phyloP scores from a whole-genome alignment of 2,329 filamentous ascomycete species.

The Penicillium sp. region DNA sequence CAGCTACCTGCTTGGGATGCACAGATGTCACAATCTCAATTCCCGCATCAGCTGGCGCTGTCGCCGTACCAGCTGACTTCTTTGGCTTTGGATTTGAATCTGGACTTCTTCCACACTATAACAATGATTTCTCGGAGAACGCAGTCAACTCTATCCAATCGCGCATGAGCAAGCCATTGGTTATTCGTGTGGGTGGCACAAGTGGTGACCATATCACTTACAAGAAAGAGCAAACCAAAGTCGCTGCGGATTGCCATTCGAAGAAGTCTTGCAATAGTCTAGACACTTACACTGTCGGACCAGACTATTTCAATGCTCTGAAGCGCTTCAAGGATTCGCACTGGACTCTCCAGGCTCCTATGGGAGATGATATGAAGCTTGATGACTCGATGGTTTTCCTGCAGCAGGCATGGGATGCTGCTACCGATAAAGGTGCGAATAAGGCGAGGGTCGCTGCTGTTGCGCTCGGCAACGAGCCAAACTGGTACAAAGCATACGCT shows the following conservation, averaged over 20 bases:
- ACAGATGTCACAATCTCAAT: not conserved
- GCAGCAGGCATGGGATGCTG: slow-evolving; percentile 13
- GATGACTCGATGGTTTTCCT: slow-evolving; percentile 11
- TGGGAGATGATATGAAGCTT: slow-evolving; percentile 9
- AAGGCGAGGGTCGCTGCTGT: slow-evolving; percentile 15
- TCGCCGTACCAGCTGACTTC: slow-evolving; percentile 1
- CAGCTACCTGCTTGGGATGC: not conserved
- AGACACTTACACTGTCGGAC: slow-evolving; percentile 13
- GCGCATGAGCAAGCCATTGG: slow-evolving; percentile 17
- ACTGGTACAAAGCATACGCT: slow-evolving; percentile 13
- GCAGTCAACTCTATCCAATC: slow-evolving; percentile 11
- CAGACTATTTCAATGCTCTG: slow-evolving; percentile 18
- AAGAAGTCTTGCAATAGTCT: slow-evolving; percentile 6
- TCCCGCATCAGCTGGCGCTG: not conserved
- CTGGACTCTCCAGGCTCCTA: slow-evolving; percentile 21
- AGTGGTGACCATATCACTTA: slow-evolving; percentile 18
- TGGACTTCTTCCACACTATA: not conserved
- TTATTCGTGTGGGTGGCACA: slow-evolving; percentile 21
- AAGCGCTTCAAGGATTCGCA: slow-evolving; percentile 8
- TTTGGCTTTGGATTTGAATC: slow-evolving; percentile 1
- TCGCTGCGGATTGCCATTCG: slow-evolving; percentile 1
- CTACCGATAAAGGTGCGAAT: not conserved
- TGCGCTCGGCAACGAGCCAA: slow-evolving; percentile 18
- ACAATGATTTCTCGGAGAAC: slow-evolving; percentile 13
- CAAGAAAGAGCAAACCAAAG: slow-evolving; percentile 7